Conservation (phyloP, 78 protist genomes). For the Dictyostelium firmibasis region DNA sequence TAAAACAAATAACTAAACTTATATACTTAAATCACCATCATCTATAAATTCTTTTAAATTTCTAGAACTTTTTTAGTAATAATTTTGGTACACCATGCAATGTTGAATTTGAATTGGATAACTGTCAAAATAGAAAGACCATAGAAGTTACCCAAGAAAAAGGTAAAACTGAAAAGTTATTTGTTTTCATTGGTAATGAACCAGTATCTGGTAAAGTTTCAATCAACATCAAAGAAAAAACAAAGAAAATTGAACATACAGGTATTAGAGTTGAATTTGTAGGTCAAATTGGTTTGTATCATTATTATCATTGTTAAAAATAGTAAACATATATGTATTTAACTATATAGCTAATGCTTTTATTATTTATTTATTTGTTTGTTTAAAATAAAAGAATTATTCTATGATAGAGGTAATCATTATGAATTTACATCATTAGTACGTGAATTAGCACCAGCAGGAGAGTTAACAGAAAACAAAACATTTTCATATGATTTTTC, state of each 20-base stretch:
- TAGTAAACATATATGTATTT: no score
- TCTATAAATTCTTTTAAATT: neutral
- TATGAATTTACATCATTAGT: constrained; percentile 91
- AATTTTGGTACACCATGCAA: constrained; percentile 58
- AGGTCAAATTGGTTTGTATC: constrained; percentile 88
- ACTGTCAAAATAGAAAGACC: constrained; percentile 66
- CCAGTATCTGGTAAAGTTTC: constrained; percentile 76
- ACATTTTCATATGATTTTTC: constrained; percentile 80
- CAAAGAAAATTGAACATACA: constrained; percentile 89
- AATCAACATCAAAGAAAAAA: constrained; percentile 42
- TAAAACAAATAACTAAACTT: neutral
- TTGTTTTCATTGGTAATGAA: constrained; percentile 76
- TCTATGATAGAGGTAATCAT: constrained; percentile 86
- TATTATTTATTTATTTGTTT: neutral
- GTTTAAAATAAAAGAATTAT: constrained; percentile 54
- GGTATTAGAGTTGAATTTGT: constrained; percentile 94
- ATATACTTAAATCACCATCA: no score
- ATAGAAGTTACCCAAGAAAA: constrained; percentile 66
- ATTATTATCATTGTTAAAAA: neutral
- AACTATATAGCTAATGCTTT: no score
- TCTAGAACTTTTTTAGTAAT: constrained; percentile 39
- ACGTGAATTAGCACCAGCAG: constrained; percentile 91
- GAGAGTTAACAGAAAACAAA: constrained; percentile 71
- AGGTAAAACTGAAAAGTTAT: constrained; percentile 78
- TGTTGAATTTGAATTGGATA: constrained; percentile 52